Conservation (phyloP, 2,329 filamentous ascomycete genomes). For the Tolypocladium amazonense region DNA sequence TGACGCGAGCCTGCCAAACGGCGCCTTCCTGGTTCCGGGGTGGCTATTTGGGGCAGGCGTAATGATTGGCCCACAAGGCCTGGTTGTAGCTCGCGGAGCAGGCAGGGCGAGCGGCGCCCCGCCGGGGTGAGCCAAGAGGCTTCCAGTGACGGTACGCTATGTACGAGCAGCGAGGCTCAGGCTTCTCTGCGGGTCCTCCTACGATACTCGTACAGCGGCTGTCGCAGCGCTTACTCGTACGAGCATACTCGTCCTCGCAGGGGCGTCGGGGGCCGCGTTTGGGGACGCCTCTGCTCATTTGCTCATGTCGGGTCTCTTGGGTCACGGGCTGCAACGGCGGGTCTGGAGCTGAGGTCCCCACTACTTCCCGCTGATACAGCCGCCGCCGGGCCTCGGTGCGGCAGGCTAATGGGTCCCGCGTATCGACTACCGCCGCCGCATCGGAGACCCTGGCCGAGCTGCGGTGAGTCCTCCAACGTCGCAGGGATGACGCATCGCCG, state of each 20-base stretch:
- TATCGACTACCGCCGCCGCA: background rate
- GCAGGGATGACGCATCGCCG: background rate
- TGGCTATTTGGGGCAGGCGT: background rate
- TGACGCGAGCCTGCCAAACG: background rate
- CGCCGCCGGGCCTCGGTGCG: background rate
- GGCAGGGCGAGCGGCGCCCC: background rate
- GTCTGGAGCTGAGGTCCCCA: slow-evolving; percentile 3
- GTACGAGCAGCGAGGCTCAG: background rate
- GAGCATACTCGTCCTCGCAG: no score
- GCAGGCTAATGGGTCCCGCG: background rate
- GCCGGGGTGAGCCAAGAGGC: no score
- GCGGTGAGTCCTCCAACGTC: background rate
- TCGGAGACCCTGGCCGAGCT: background rate
- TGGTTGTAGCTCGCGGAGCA: background rate
- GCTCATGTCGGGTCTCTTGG: background rate
- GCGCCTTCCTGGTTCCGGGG: background rate
- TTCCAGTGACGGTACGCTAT: no score
- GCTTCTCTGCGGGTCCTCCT: background rate
- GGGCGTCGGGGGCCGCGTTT: background rate
- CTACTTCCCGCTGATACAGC: slow-evolving; percentile 12
- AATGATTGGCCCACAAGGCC: background rate
- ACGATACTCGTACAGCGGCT: background rate
- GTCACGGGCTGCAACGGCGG: background rate
- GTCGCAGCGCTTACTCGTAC: background rate
- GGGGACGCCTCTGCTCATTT: background rate